Evolutionary conservation across 2,329 filamentous ascomycete genomes (phyloP), one percentile per base, ranked within the genome.

Genomic region (Penicillium corylophilum): DNA sequence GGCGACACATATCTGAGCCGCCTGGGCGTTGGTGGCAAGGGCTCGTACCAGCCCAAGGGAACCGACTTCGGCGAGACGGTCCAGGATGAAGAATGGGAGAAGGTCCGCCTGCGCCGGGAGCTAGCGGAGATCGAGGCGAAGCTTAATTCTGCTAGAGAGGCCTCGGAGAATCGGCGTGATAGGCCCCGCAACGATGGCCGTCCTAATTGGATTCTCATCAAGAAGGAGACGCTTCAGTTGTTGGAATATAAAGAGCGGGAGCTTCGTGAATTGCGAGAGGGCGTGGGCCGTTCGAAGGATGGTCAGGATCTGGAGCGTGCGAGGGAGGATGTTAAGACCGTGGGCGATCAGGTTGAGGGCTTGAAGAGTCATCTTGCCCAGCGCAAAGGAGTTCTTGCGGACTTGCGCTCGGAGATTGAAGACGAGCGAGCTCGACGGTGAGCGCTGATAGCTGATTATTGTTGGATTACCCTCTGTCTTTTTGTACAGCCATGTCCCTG

Each of bases 1-100:
- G 94, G 94, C 60, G 94, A 99, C 71, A 89, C 95, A 58, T 99
- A 97, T 74, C 83, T 99, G 51, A 95, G 89, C 55, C 86, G 94
- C 12, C 81, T 99, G 35, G 94, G 94, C 7, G 79, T 86, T 5
- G 84, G 84, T 18, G 83, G 85, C 46, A 88, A 92, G 66, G 85
- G 87, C 61, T 86, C 83, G 53, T 93, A 94, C 74, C 87, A 89
- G 67, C 83, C 88, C 8, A 79, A 87, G 36, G 94, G 94, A 23
- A 99, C 94, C 1, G 92, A 99, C 75, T 97, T 97, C 70, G 88
- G 85, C 52, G 81, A 82, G 33, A 88, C 89, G 57, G 89, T 91
- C 69, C 89, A 88, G 54, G 93, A 95, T 23, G 85, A 86, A 65
- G 94, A 99, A 70, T 97, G 94, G 91, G 94, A 99, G 73, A 94